A percentile compares a stretch with the other conserved stretches of the same genome.
Conservation (phyloP, 108 stramenopile species). For the Asterionellopsis glacialis region DNA sequence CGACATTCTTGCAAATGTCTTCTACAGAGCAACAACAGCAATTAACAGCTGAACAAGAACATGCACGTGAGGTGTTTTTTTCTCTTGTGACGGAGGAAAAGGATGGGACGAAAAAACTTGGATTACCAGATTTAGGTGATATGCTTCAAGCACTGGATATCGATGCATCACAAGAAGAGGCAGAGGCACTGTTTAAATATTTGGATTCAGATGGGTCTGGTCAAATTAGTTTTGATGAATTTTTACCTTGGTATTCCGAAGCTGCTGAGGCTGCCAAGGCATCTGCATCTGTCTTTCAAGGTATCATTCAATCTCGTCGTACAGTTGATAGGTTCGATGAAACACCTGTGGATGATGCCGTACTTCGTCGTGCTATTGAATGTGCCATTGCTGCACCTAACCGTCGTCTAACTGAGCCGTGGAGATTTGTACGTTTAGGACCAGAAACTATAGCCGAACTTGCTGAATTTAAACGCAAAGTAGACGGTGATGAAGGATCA, state of each 20-base stretch:
- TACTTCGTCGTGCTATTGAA: constrained; percentile 50
- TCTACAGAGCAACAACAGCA: too few species aligned
- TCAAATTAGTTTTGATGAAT: constrained; percentile 44
- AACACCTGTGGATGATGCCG: constrained; percentile 55
- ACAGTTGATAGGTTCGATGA: constrained; percentile 60
- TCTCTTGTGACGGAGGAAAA: not conserved
- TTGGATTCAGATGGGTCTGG: constrained; percentile 51
- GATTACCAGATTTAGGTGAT: constrained; percentile 1
- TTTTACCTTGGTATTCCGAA: constrained; percentile 64
- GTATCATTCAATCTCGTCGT: constrained; percentile 44
- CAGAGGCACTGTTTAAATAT: constrained; percentile 48
- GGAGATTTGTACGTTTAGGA: constrained; percentile 64
- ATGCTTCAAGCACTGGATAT: constrained; percentile 53
- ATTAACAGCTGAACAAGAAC: constrained; percentile 4
- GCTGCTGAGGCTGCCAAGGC: constrained; percentile 51
- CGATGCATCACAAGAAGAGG: constrained; percentile 46
- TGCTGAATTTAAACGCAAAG: constrained; percentile 23
- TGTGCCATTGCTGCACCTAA: constrained; percentile 75
- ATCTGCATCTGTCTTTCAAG: constrained; percentile 36
- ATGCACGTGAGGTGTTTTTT: constrained; percentile 23
- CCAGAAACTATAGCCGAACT: constrained; percentile 48
- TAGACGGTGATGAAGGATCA: constrained; percentile 18
- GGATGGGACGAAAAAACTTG: not conserved
- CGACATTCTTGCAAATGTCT: too few species aligned
- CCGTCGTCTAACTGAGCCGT: constrained; percentile 52